Conservation (phyloP, 2,329 filamentous ascomycete genomes). For the Saccharata proteae region DNA sequence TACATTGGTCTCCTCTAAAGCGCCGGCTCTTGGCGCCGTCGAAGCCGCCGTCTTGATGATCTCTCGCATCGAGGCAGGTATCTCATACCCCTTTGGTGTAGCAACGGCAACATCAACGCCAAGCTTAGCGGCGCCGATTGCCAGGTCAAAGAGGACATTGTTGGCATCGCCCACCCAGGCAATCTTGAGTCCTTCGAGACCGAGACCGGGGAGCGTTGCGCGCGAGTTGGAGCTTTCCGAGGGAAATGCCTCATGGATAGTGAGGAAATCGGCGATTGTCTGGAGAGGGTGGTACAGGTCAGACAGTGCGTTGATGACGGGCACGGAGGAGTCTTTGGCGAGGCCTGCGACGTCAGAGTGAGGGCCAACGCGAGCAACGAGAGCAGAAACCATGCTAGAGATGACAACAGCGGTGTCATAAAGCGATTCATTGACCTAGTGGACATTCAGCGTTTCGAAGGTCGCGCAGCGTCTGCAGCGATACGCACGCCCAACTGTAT, state of each 20-base stretch:
- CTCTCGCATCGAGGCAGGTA: slow-evolving; percentile 61
- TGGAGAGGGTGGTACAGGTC: slow-evolving; percentile 91
- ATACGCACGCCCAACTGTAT: slow-evolving; percentile 79
- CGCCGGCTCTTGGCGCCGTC: slow-evolving; percentile 45
- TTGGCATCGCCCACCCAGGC: slow-evolving; percentile 96
- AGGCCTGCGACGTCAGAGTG: slow-evolving; percentile 38
- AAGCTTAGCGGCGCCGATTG: slow-evolving; percentile 75
- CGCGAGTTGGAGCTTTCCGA: slow-evolving; percentile 19
- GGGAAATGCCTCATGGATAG: slow-evolving; percentile 68
- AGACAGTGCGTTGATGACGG: slow-evolving; percentile 52
- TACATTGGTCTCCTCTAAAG: slow-evolving; percentile 60
- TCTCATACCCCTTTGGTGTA: slow-evolving; percentile 72
- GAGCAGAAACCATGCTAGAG: slow-evolving; percentile 52
- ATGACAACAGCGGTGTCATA: slow-evolving; percentile 86
- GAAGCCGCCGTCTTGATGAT: slow-evolving; percentile 55
- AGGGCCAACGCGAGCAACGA: slow-evolving; percentile 40
- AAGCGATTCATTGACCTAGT: slow-evolving; percentile 79
- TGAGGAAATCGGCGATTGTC: slow-evolving; percentile 86
- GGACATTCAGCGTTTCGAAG: slow-evolving; percentile 8
- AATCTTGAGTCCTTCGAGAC: slow-evolving; percentile 73
- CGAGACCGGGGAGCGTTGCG: slow-evolving; percentile 36
- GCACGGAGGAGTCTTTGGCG: slow-evolving; percentile 35
- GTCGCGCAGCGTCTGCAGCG: neutral
- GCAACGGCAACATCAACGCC: slow-evolving; percentile 81
- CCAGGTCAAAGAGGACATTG: slow-evolving; percentile 90